A percentile compares a stretch with the other conserved stretches of the same genome.
Conservation (phyloP, 208 protist genomes). For the Trypanosoma cruzi region DNA sequence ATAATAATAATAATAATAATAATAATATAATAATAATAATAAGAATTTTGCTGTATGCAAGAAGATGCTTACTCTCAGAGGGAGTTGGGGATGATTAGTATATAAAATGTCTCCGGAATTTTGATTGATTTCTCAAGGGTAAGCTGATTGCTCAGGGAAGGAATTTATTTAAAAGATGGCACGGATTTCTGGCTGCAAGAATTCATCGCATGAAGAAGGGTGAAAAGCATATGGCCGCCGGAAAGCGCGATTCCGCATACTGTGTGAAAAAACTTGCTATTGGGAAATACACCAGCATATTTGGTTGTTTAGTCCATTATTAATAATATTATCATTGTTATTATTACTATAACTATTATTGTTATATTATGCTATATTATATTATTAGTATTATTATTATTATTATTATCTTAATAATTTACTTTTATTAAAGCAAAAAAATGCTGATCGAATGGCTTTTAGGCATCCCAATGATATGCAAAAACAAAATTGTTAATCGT, state of each 20-base stretch:
- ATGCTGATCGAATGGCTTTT: conserved; percentile 35
- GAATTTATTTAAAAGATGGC: too few species aligned
- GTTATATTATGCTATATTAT: conserved; percentile 31
- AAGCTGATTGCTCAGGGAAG: too few species aligned
- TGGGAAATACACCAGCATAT: conserved; percentile 33
- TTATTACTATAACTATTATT: too few species aligned
- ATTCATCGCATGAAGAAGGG: too few species aligned
- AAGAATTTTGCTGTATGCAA: conserved; percentile 25
- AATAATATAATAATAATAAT: conserved; percentile 37
- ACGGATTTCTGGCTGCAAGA: too few species aligned
- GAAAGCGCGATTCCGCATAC: too few species aligned
- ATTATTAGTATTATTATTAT: conserved; percentile 29
- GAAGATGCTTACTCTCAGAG: conserved; percentile 37
- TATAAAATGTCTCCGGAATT: too few species aligned
- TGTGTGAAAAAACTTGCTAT: too few species aligned
- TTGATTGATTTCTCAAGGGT: too few species aligned
- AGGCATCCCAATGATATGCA: conserved; percentile 27
- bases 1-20: too few species aligned
- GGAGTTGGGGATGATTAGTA: conserved; percentile 37
- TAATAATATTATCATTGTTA: too few species aligned
- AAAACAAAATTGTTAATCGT: conserved; percentile 53
- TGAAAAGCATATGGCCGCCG: too few species aligned
- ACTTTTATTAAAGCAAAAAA: conserved; percentile 27
- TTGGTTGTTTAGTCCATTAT: conserved; percentile 18
- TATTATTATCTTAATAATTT: conserved; percentile 35